Percentiles rank a stretch among this genome's conserved stretches.
These are phyloP conservation scores for Daldinia vernicosa DNA, from an alignment of 495 filamentous ascomycete genomes.

Conservation along the genomic window DNA sequence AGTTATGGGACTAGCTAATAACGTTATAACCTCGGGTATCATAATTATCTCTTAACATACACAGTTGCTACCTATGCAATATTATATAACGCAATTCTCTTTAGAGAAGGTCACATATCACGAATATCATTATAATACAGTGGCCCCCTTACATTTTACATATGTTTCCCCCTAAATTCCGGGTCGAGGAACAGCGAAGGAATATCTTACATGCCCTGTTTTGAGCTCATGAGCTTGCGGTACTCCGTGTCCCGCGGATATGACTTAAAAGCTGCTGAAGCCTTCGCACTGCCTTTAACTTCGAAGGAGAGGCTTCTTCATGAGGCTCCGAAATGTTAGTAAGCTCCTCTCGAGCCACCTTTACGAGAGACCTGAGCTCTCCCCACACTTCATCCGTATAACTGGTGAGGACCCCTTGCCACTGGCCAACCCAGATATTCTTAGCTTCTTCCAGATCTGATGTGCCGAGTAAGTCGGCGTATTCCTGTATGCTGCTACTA, in stretches of 20 bases:
- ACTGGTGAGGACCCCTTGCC: slow-evolving; percentile 69
- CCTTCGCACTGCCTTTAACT: slow-evolving; percentile 34
- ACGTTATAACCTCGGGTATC: slow-evolving; percentile 1
- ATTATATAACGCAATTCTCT: neutral
- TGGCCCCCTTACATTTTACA: neutral
- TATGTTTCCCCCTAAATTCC: neutral
- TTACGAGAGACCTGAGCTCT: slow-evolving; percentile 67
- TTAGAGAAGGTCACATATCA: neutral
- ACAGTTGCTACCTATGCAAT: neutral
- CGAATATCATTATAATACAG: neutral
- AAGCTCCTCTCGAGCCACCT: slow-evolving; percentile 70
- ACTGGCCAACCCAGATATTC: slow-evolving; percentile 60
- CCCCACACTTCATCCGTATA: slow-evolving; percentile 87
- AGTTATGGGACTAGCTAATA: neutral
- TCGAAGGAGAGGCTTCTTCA: slow-evolving; percentile 19
- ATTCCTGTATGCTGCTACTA: slow-evolving; percentile 11
- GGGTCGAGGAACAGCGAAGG: neutral
- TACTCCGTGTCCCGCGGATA: slow-evolving; percentile 18
- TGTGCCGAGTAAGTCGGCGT: slow-evolving; percentile 47
- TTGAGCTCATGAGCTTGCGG: neutral
- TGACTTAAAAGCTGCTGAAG: slow-evolving; percentile 41
- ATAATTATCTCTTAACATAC: neutral
- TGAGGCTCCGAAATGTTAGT: slow-evolving; percentile 39
- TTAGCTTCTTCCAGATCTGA: slow-evolving; percentile 52
- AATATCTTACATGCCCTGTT: neutral